Percentiles rank a stretch among this genome's conserved stretches.
These are phyloP conservation scores for Stephania yunnanensis DNA, from an alignment of 164 flowering plant species.

Conservation along the genomic window DNA sequence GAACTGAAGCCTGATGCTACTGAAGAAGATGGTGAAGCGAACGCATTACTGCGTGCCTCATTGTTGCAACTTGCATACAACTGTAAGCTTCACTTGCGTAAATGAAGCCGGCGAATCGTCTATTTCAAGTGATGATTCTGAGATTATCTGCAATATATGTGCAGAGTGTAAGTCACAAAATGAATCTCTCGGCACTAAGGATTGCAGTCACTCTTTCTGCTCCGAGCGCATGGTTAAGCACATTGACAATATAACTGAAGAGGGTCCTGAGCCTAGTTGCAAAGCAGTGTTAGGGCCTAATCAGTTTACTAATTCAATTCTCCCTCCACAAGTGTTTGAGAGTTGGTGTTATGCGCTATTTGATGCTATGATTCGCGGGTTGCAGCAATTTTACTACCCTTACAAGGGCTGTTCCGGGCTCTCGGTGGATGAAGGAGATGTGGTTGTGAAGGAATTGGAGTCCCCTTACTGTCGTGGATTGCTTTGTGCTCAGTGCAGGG, in stretches of 20 bases:
- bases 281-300: slow-evolving; percentile 27
- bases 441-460: slow-evolving; percentile 18
- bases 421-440: slow-evolving; percentile 31
- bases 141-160: slow-evolving; percentile 6
- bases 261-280: slow-evolving; percentile 34
- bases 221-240: slow-evolving; percentile 24
- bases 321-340: slow-evolving; percentile 34
- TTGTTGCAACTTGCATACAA: not conserved
- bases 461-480: slow-evolving; percentile 40
- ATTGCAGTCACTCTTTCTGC: slow-evolving; percentile 38
- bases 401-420: slow-evolving; percentile 49
- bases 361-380: slow-evolving; percentile 30
- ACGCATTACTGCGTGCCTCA: not conserved
- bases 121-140: not conserved
- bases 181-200: slow-evolving; percentile 6
- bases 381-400: slow-evolving; percentile 49
- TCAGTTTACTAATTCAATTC: slow-evolving; percentile 26
- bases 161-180: not conserved
- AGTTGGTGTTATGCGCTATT: slow-evolving; percentile 44
- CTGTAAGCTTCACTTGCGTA: not conserved
- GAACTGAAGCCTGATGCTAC: not conserved
- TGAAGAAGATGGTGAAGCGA: not conserved
- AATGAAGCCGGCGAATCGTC: slow-evolving; percentile 14
- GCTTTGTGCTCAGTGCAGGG: slow-evolving; percentile 49
- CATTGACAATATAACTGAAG: slow-evolving; percentile 28